These are phyloP conservation scores for Boletus semigastroideus DNA, from an alignment of 1,284 basidiomycete genomes.

Conservation along the genomic window DNA sequence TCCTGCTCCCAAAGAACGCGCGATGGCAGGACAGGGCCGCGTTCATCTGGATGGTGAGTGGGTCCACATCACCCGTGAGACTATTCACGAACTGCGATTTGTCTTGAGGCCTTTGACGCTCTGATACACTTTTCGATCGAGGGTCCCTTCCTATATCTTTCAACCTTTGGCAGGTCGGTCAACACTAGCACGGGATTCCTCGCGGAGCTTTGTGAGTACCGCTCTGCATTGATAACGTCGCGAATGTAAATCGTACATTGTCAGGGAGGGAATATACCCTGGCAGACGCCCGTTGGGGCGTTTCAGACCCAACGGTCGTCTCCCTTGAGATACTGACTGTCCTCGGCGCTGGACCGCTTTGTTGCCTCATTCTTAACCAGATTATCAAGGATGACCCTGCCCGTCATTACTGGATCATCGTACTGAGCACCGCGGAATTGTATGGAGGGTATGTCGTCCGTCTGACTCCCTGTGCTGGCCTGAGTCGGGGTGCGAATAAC, in stretches of 20 bases:
- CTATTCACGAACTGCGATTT: conserved; percentile 1
- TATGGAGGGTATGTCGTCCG: conserved; percentile 63
- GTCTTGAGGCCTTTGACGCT: conserved; percentile 64
- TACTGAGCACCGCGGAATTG: conserved; percentile 70
- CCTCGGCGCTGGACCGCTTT: conserved; percentile 70
- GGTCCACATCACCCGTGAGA: not conserved
- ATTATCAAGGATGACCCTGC: conserved; percentile 63
- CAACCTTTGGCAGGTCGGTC: conserved; percentile 69
- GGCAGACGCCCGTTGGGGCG: conserved; percentile 79
- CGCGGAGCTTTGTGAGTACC: conserved; percentile 71
- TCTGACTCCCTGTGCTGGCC: not conserved
- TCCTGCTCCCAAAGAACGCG: conserved; percentile 59
- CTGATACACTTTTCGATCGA: conserved; percentile 80
- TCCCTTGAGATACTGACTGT: conserved; percentile 82
- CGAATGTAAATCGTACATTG: not conserved
- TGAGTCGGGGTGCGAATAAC: not conserved
- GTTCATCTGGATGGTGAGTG: conserved; percentile 71
- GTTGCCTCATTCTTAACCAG: conserved; percentile 66
- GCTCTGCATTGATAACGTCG: not conserved
- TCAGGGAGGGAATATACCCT: conserved; percentile 67
- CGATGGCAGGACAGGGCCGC: conserved; percentile 62
- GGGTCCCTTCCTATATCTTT: conserved; percentile 75
- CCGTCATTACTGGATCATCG: conserved; percentile 78
- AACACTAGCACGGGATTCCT: conserved; percentile 67
- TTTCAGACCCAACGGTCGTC: conserved; percentile 74